phyloP scores from a whole-genome alignment of 129 eudicot genomes.

The Helianthus annuus region DNA sequence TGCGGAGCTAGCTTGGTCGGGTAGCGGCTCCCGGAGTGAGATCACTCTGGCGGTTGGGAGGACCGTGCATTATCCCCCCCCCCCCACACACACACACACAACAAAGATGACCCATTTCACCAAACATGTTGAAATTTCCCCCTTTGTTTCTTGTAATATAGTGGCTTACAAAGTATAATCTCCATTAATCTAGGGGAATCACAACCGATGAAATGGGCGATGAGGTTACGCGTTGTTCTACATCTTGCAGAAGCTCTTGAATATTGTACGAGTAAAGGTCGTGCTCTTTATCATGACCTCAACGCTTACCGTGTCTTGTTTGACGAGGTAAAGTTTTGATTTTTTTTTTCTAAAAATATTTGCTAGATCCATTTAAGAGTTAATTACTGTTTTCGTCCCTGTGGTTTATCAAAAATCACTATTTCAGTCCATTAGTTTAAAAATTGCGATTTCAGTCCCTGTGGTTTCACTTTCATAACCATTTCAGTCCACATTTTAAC shows the following conservation, averaged over 20 bases:
- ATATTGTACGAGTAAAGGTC: conserved; percentile 64
- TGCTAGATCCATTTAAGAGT: conserved; percentile 1
- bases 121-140: neutral
- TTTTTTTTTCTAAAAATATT: neutral
- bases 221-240: conserved; percentile 64
- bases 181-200: conserved; percentile 51
- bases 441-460: too few relatives aligned
- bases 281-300: conserved; percentile 69
- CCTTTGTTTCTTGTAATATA: neutral
- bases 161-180: neutral
- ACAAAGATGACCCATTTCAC: neutral
- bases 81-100: too few relatives aligned
- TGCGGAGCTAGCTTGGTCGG: too few relatives aligned
- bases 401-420: too few relatives aligned
- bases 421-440: too few relatives aligned
- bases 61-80: too few relatives aligned
- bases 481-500: too few relatives aligned
- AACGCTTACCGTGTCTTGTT: conserved; percentile 65
- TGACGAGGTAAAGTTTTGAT: conserved; percentile 53
- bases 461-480: too few relatives aligned
- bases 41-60: too few relatives aligned
- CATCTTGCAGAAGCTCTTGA: conserved; percentile 75
- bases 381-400: too few relatives aligned
- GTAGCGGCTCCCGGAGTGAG: too few relatives aligned
- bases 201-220: conserved; percentile 79